Evolutionary conservation across 495 filamentous ascomycete genomes (phyloP).

Genomic region (Extremus antarcticus): DNA sequence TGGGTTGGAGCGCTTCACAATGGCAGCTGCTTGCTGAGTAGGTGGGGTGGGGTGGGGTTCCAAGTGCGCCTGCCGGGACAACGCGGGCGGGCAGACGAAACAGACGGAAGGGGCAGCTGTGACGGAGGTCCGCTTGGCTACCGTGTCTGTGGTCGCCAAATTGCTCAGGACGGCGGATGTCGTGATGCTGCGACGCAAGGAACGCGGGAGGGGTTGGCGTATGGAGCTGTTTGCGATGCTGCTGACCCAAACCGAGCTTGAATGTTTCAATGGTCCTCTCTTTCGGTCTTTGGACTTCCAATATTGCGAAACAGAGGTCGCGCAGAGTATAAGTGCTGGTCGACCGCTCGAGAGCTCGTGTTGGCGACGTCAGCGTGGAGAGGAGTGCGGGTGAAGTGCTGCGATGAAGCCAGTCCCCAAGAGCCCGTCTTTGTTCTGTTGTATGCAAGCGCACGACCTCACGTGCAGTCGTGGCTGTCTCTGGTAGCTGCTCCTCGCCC

Average conservation of each 20-base stretch:
- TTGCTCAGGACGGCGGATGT: neutral
- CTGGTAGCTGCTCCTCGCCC: too few species aligned
- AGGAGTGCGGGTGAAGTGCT: neutral
- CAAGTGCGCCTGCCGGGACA: neutral
- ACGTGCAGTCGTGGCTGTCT: neutral
- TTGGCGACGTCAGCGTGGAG: neutral
- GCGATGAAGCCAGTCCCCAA: neutral
- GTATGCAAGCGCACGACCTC: neutral
- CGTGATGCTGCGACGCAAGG: neutral
- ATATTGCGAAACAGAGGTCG: neutral
- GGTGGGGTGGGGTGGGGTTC: neutral
- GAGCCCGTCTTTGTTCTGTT: neutral
- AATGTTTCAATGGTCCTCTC: neutral
- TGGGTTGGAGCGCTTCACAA: constrained; percentile 1
- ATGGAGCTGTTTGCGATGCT: neutral
- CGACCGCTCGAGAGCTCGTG: too few species aligned
- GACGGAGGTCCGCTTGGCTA: neutral
- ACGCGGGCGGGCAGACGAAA: neutral
- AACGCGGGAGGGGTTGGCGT: neutral
- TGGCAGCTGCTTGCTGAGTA: neutral
- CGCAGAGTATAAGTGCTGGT: too few species aligned
- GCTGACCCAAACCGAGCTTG: neutral
- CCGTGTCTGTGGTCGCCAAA: neutral
- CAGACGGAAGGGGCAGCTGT: neutral
- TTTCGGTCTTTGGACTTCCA: neutral